Evolutionary conservation across 2,329 filamentous ascomycete genomes (phyloP).

Genomic region (Pseudogymnoascus sp.): DNA sequence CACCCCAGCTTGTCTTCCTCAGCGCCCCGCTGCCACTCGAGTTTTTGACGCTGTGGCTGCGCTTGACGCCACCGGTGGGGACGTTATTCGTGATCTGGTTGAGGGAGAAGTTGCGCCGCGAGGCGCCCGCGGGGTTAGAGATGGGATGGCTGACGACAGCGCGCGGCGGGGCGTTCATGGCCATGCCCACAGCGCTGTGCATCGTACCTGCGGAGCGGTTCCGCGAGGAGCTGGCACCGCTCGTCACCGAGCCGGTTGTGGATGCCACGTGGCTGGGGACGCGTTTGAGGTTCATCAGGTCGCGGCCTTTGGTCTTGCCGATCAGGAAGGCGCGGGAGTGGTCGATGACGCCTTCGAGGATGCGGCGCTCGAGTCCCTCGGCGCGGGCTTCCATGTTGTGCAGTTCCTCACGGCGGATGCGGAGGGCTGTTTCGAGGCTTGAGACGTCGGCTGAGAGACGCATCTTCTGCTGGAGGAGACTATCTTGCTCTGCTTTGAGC

Average conservation of each 20-base stretch:
- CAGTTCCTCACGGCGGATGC: slow-evolving; percentile 83
- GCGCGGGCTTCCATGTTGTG: slow-evolving; percentile 84
- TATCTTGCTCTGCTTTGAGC: slow-evolving; percentile 57
- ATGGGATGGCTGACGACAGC: slow-evolving; percentile 21
- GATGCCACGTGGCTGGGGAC: slow-evolving; percentile 38
- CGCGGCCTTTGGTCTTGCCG: slow-evolving; percentile 47
- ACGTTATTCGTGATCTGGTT: slow-evolving; percentile 81
- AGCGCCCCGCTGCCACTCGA: slow-evolving; percentile 41
- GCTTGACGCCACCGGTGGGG: slow-evolving; percentile 53
- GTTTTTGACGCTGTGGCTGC: slow-evolving; percentile 70
- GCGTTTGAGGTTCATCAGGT: slow-evolving; percentile 45
- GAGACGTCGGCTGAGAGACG: slow-evolving; percentile 79
- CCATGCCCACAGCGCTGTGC: slow-evolving; percentile 44
- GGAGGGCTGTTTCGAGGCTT: slow-evolving; percentile 81
- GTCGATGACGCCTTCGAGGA: slow-evolving; percentile 91
- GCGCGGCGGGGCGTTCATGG: slow-evolving; percentile 38
- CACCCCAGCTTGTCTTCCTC: slow-evolving; percentile 65
- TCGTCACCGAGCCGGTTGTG: slow-evolving; percentile 30
- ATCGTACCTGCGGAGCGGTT: slow-evolving; percentile 18
- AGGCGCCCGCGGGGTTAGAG: slow-evolving; percentile 43
- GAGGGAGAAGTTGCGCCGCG: slow-evolving; percentile 78
- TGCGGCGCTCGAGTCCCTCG: slow-evolving; percentile 81
- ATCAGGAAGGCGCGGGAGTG: slow-evolving; percentile 88
- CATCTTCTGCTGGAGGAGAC: slow-evolving; percentile 68
- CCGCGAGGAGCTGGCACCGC: slow-evolving; percentile 34